These are phyloP conservation scores for Hericium rajendrae DNA, from an alignment of 768 basidiomycete genomes.

Conservation along the genomic window DNA sequence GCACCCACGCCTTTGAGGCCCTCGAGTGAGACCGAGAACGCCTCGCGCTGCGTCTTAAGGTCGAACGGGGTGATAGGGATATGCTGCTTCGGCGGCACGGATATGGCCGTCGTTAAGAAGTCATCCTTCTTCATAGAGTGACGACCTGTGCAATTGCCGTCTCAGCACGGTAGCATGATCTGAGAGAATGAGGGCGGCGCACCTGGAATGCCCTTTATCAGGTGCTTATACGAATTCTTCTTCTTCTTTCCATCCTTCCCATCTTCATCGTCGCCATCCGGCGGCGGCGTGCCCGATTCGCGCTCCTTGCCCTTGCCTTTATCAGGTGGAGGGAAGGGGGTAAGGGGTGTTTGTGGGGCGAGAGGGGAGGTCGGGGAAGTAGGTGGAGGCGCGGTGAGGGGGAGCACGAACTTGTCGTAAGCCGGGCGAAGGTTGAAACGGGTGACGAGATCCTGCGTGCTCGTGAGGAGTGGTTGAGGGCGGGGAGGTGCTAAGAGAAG, in stretches of 20 bases:
- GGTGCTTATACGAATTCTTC: conserved; percentile 15
- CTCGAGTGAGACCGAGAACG: conserved; percentile 14
- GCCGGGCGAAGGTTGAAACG: conserved; percentile 62
- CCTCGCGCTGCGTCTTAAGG: conserved; percentile 9
- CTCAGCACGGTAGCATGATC: no score
- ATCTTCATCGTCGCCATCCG: conserved; percentile 12
- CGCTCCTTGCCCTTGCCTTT: conserved; percentile 49
- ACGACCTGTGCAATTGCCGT: conserved; percentile 5
- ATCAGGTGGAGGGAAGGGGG: conserved; percentile 13
- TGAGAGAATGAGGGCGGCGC: not conserved
- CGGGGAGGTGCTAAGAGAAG: conserved; percentile 26
- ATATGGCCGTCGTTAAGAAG: conserved; percentile 9
- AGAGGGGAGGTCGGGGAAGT: not conserved
- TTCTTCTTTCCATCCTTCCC: conserved; percentile 16
- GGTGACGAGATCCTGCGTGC: conserved; percentile 72
- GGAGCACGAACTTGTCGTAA: conserved; percentile 79
- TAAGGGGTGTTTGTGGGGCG: conserved; percentile 2
- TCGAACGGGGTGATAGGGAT: conserved; percentile 12
- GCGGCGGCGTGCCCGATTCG: conserved; percentile 17
- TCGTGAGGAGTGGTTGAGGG: conserved; percentile 39
- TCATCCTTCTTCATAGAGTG: conserved; percentile 16
- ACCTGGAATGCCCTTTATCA: conserved; percentile 16
- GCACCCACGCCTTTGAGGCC: conserved; percentile 13
- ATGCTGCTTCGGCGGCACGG: conserved; percentile 14
- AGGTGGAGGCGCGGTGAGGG: conserved; percentile 27